Percentiles rank a stretch among this genome's conserved stretches.
Conservation (phyloP, 2,329 filamentous ascomycete genomes). For the Cryphonectria nitschkei region DNA sequence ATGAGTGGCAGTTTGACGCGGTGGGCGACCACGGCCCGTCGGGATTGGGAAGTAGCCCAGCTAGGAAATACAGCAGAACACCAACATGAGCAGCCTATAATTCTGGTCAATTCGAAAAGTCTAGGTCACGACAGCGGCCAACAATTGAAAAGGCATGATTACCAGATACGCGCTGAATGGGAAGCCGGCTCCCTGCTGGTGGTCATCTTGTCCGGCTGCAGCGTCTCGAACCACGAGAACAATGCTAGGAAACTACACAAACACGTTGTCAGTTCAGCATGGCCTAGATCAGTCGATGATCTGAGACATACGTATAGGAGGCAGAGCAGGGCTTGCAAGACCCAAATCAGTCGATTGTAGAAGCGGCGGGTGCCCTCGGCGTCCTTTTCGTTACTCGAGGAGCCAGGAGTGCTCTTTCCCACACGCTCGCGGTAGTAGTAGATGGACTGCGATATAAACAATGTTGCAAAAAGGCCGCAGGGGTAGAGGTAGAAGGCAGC, state of each 20-base stretch:
- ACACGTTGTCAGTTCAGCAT: background rate
- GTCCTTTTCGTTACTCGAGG: constrained; percentile 36
- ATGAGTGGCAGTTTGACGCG: constrained; percentile 42
- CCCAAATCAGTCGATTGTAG: constrained; percentile 42
- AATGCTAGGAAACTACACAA: constrained; percentile 39
- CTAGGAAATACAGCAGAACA: constrained; percentile 46
- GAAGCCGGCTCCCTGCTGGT: constrained; percentile 36
- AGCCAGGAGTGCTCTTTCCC: constrained; percentile 34
- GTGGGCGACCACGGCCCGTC: constrained; percentile 49
- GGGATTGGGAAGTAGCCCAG: constrained; percentile 47
- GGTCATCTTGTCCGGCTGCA: constrained; percentile 35
- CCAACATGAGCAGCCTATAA: constrained; percentile 44
- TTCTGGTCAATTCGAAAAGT: constrained; percentile 16
- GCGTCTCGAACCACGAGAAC: constrained; percentile 40
- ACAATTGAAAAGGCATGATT: background rate
- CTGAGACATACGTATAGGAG: constrained; percentile 34
- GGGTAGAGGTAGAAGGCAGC: constrained; percentile 48
- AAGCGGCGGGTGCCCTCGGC: constrained; percentile 33
- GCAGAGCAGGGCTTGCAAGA: constrained; percentile 40
- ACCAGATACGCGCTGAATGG: constrained; percentile 47
- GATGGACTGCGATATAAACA: constrained; percentile 42
- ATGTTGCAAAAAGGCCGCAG: constrained; percentile 41
- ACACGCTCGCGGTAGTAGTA: constrained; percentile 43
- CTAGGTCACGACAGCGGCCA: constrained; percentile 27
- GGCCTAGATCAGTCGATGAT: background rate